These are phyloP conservation scores for Tolypocladium inflatum DNA, from an alignment of 2,329 filamentous ascomycete species.

Conservation along the genomic window DNA sequence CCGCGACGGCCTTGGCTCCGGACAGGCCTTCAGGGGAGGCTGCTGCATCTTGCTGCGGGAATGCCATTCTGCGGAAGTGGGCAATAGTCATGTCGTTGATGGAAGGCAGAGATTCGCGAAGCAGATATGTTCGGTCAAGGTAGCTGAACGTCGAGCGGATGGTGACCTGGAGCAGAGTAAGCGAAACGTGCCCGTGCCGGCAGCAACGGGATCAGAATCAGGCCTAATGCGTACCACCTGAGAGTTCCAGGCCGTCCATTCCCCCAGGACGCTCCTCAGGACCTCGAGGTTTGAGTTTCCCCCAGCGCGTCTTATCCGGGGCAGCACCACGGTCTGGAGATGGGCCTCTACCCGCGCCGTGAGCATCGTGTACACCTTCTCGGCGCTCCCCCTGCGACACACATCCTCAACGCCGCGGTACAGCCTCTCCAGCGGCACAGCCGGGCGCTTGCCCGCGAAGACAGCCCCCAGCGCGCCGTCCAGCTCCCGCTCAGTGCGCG, in stretches of 20 bases:
- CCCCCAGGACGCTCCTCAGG: constrained; percentile 42
- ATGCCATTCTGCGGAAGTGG: constrained; percentile 59
- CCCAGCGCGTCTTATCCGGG: constrained; percentile 39
- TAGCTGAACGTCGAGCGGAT: constrained; percentile 90
- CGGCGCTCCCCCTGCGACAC: constrained; percentile 68
- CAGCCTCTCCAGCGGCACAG: constrained; percentile 75
- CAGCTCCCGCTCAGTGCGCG: constrained; percentile 64
- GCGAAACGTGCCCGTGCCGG: background rate
- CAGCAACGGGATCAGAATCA: background rate
- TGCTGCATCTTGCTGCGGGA: constrained; percentile 15
- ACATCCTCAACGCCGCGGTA: constrained; percentile 89
- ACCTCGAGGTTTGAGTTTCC: constrained; percentile 51
- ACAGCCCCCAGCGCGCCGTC: constrained; percentile 64
- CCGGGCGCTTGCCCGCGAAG: constrained; percentile 54
- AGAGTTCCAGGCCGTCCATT: constrained; percentile 71
- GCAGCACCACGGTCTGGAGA: constrained; percentile 52
- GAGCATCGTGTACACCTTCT: constrained; percentile 57
- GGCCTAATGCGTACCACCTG: constrained; percentile 51
- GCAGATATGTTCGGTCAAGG: constrained; percentile 79
- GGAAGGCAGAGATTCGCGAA: constrained; percentile 59
- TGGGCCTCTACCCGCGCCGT: constrained; percentile 57
- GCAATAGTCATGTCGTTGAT: constrained; percentile 74
- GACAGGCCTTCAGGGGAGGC: constrained; percentile 7
- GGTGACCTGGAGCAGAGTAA: constrained; percentile 41
- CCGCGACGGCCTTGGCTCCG: constrained; percentile 22